Evolutionary conservation across 2,329 filamentous ascomycete genomes (phyloP), one percentile per base, ranked within the genome.

Genomic region (Magnaporthiopsis rhizophila): DNA sequence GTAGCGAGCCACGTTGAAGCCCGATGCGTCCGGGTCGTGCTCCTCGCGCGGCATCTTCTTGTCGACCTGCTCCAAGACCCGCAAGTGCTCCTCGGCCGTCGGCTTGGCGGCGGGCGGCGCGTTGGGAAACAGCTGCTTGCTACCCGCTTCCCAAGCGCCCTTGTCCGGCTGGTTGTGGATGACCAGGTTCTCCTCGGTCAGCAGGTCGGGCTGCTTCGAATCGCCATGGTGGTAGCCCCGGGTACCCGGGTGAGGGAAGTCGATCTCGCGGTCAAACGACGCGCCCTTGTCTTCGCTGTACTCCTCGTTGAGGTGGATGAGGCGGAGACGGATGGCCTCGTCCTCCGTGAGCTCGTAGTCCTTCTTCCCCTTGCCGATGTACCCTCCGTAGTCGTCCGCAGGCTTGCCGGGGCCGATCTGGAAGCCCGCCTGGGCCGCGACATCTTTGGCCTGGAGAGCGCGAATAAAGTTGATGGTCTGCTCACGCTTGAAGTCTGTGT

Each of bases 1-100:
- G 74, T 86, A 87, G 7, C 74, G 73, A 1, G 76, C 72, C 0
- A 77, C 72, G 58, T 81, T 77, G 72, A 83, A 88, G 12, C 76
- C 73, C 0, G 72, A 72, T 62, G 79, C 76, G 4, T 76, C 67
- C 0, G 86, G 85, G 64, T 88, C 78, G 50, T 76, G 7, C 12
- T 36, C 38, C 24, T 62, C 58, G 26, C 65, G 68, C 32, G 67
- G 65, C 11, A 15, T 45, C n/a, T 15, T 26, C 38, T 63, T 56
- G 57, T 58, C 30, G 26, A 58, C 57, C 57, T 28, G 8, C 57
- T 58, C 30, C 57, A 58, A 12, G 24, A 58, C 2, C 26, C 11
- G 18, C 12, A 58, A 18, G 13, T 69, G 65, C 65, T 73, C 67
- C 65, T 68, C 59, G 8, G 57, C 12, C 30, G 68, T 68, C 15